Evolutionary conservation across 805 yeast genomes (phyloP), one percentile per base, ranked within the genome.

Genomic region (Saccharomycopsis vini): DNA sequence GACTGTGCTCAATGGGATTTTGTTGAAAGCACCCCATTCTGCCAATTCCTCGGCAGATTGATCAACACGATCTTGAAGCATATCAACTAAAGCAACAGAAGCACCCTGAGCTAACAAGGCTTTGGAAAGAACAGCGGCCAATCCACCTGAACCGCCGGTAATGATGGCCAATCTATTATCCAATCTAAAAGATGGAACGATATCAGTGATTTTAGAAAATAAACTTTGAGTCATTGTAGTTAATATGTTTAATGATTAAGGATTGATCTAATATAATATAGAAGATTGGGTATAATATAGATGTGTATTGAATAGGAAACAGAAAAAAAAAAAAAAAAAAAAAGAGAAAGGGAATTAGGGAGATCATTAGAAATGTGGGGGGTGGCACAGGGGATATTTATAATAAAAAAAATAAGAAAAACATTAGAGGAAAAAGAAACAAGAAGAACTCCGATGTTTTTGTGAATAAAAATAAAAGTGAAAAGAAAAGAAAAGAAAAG

Each of bases 121-220:
- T 59, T 80, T 73, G 45, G 80, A 73, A 63, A 78, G 63, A 35
- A 76, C 72, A 44, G 73, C 66, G 21, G 81, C 80, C 51, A 79
- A 69, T 31, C 84, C 84, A 31, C 84, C 77, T 41, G 81, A 78
- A 34, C 83, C 84, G 36, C 84, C 84, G 39, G 84, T 78, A 45
- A 78, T 64, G 26, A 78, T 65, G 47, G 77, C 82, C 43, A 78
- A 71, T 63, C 74, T 73, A 44, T 81, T 82, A 54, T 75, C 81
- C 52, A 78, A 68, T 51, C 79, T 67, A 64, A 76, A 77, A 56
- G 47, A 59, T 38, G 73, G 74, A 13, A 69, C 71, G 40, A 68
- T 62, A 65, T 67, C 50, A 18, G 50, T 13, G 16, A 47, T 31
- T 13, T 43, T 40, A n/a, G 47, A 40, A 24, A 41, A 46, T 10